These are phyloP conservation scores for Pseudozyma hubeiensis DNA, from an alignment of 1,284 basidiomycete genomes.

Conservation along the genomic window DNA sequence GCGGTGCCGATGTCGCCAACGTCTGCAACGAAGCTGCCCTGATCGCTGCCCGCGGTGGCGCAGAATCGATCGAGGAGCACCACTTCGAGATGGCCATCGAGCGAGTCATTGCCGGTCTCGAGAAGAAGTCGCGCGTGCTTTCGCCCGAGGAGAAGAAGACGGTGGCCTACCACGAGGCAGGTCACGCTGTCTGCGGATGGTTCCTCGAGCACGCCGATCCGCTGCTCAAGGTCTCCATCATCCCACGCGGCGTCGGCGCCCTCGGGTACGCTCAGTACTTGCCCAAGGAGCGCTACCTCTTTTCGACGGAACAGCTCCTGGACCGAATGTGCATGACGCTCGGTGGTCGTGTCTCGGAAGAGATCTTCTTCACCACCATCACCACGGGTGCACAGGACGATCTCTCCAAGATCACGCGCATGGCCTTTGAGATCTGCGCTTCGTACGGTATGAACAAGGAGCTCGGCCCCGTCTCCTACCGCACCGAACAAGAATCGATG, in stretches of 20 bases:
- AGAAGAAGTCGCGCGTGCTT: constrained; percentile 92
- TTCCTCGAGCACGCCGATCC: constrained; percentile 97
- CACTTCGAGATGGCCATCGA: constrained; percentile 99
- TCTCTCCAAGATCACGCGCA: constrained; percentile 94
- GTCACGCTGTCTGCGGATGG: constrained; percentile 98
- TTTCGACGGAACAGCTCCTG: constrained; percentile 91
- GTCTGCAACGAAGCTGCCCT: constrained; percentile 98
- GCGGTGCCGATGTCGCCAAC: constrained; percentile 97
- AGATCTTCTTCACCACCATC: constrained; percentile 96
- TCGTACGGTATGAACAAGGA: constrained; percentile 87
- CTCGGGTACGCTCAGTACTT: constrained; percentile 96
- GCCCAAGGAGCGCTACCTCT: constrained; percentile 93
- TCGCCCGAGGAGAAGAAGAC: constrained; percentile 98
- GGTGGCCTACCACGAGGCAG: constrained; percentile 98
- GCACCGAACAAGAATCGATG: constrained; percentile 87
- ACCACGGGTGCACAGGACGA: constrained; percentile 99
- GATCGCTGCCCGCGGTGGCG: constrained; percentile 87
- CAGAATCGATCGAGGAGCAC: constrained; percentile 81
- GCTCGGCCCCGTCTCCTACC: constrained; percentile 96
- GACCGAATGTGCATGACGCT: constrained; percentile 99
- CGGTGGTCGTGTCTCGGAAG: constrained; percentile 97
- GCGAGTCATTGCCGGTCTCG: constrained; percentile 95
- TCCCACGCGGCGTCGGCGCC: constrained; percentile 93
- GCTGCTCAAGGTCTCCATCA: constrained; percentile 96
- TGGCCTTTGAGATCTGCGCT: constrained; percentile 87